Percentiles rank a stretch among this genome's conserved stretches.
These are phyloP conservation scores for Linnemannia elongata DNA, from an alignment of 192 early-diverging fungal species.

Conservation along the genomic window DNA sequence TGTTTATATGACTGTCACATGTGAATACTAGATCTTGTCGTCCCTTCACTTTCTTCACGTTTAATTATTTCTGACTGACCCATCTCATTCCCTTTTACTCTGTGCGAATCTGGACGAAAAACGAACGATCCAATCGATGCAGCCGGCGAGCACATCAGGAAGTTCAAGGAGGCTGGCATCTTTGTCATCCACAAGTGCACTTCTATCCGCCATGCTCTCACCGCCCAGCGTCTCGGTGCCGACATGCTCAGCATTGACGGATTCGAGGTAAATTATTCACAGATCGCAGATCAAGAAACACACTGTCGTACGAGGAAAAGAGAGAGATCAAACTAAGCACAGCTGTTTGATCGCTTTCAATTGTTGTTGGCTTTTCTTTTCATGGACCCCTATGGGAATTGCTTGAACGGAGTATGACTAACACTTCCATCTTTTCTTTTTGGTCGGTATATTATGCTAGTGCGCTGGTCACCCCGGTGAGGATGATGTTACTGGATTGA, in stretches of 20 bases:
- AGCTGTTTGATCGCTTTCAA: background rate
- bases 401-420: background rate
- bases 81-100: background rate
- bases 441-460: conserved; percentile 5
- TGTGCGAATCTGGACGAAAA: background rate
- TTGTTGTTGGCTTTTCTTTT: background rate
- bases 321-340: background rate
- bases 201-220: conserved; percentile 78
- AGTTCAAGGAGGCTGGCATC: conserved; percentile 79
- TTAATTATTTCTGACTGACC: background rate
- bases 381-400: background rate
- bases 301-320: background rate
- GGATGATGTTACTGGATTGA: conserved; percentile 80
- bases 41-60: background rate
- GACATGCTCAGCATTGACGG: conserved; percentile 86
- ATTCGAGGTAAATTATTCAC: conserved; percentile 64
- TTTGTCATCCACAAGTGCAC: conserved; percentile 89
- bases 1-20: conserved; percentile 18
- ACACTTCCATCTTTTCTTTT: background rate
- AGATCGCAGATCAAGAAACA: no score
- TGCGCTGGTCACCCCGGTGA: conserved; percentile 90
- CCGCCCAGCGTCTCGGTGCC: conserved; percentile 72
- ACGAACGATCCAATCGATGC: background rate
- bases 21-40: background rate
- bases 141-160: conserved; percentile 77